These are phyloP conservation scores for Haematococcus lacustris DNA, from an alignment of 139 green algal species.

Conservation along the genomic window DNA sequence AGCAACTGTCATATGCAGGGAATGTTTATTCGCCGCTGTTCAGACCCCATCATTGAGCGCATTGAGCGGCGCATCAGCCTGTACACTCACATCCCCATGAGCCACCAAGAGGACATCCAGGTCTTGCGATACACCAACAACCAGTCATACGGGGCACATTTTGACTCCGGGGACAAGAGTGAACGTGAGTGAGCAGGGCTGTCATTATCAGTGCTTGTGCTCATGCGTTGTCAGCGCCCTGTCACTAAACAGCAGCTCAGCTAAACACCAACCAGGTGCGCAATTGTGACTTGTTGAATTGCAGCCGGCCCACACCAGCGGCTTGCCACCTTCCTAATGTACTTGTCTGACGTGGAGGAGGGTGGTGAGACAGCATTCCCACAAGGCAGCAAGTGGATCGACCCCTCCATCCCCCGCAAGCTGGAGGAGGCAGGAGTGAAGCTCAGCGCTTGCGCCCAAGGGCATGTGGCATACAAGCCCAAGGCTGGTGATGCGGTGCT, in stretches of 20 bases:
- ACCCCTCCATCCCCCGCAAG: constrained; percentile 4
- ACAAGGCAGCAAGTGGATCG: constrained; percentile 29
- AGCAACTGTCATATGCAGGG: background rate
- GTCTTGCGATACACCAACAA: constrained; percentile 38
- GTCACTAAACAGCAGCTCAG: background rate
- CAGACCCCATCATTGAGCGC: constrained; percentile 26
- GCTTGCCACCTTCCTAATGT: constrained; percentile 42
- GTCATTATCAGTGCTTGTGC: background rate
- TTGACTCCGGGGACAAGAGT: constrained; percentile 31
- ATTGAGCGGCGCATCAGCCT: constrained; percentile 35
- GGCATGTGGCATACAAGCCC: constrained; percentile 49
- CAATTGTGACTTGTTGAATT: background rate
- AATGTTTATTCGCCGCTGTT: constrained; percentile 18
- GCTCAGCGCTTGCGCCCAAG: constrained; percentile 50
- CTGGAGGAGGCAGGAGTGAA: constrained; percentile 2
- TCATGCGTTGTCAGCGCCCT: background rate
- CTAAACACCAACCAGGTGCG: background rate
- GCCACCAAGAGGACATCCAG: constrained; percentile 20
- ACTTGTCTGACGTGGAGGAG: constrained; percentile 33
- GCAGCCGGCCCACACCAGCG: constrained; percentile 25
- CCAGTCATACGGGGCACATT: constrained; percentile 48
- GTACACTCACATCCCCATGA: constrained; percentile 39
- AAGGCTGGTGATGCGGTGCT: constrained; percentile 39
- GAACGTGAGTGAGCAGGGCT: constrained; percentile 9
- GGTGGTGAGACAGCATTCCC: constrained; percentile 55